These are phyloP conservation scores for Scheffersomyces illinoinensis DNA, from an alignment of 1,139 yeast species.

Conservation along the genomic window DNA sequence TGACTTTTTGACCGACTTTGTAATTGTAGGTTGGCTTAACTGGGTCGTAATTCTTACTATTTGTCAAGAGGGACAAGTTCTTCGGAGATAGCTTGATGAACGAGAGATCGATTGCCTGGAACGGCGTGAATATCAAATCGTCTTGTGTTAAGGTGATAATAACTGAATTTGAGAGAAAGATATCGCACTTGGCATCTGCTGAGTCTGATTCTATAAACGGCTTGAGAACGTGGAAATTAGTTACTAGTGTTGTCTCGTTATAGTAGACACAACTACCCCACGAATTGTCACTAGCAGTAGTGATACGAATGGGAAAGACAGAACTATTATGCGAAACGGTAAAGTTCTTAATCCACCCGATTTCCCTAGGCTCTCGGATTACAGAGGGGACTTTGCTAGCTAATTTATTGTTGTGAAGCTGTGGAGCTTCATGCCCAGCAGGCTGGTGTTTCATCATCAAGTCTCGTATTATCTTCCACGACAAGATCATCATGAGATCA, in stretches of 20 bases:
- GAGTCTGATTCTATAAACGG: conserved; percentile 16
- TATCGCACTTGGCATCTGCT: neutral
- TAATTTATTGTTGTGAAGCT: conserved; percentile 1
- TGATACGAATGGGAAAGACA: conserved; percentile 18
- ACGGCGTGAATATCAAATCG: conserved; percentile 20
- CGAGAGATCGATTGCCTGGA: conserved; percentile 35
- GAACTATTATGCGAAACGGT: conserved; percentile 2
- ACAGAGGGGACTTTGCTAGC: neutral
- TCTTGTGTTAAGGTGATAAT: neutral
- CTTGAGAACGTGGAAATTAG: conserved; percentile 38
- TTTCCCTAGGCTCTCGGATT: neutral
- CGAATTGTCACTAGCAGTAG: conserved; percentile 4
- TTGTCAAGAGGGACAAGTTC: conserved; percentile 8
- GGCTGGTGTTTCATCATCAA: conserved; percentile 1
- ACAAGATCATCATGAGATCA: conserved; percentile 48
- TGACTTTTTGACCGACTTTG: conserved; percentile 37
- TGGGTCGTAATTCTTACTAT: neutral
- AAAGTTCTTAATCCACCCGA: neutral
- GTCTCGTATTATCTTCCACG: conserved; percentile 43
- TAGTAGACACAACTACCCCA: conserved; percentile 43
- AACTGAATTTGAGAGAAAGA: neutral
- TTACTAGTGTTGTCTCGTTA: conserved; percentile 27
- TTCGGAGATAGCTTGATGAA: conserved; percentile 27
- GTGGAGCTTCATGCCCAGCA: neutral
- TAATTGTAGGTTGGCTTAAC: conserved; percentile 7